Evolutionary conservation across 164 flowering plant species (phyloP), one percentile per base, ranked within the genome.

Genomic region (Aristolochia californica): DNA sequence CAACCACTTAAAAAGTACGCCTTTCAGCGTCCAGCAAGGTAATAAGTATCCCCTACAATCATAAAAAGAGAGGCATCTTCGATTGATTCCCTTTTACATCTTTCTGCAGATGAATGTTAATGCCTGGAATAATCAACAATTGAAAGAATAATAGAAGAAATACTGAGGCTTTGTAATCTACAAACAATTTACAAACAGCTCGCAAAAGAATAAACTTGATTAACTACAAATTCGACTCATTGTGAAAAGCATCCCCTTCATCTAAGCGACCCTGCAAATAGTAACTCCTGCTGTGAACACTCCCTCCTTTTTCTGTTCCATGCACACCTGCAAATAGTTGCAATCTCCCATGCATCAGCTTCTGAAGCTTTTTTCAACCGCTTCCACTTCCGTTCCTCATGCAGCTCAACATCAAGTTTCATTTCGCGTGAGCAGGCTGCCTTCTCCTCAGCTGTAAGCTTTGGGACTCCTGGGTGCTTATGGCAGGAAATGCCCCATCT

Each of bases 231-330:
- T n/a, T n/a, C n/a, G n/a, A n/a, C 34, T 83, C 72, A 85, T 28
- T 96, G 77, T 60, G 63, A 60, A 91, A 91, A 48, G 96, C 98
- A 78, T 86, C 83, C 48, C n/a, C n/a, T n/a, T n/a, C n/a, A n/a
- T n/a, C n/a, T n/a, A n/a, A n/a, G n/a, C n/a, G n/a, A n/a, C n/a
- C 77, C 71, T 88, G 98, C 23, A 48, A 66, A 68, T 80, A 91
- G 74, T 83, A 72, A 16, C 78, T 65, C 20, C 91, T 67, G 28
- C 96, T 88, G 14, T 96, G 84, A 16, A 93, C 96, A 74, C 96
- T 78, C 56, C 97, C 96, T n/a, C 96, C 99, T 43, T 77, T 79
- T 56, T 79, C 97, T 58, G 97, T 80, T 57, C 99, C 97, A 70
- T 81, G 89, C 0, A 84, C 77, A 56, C 84, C 55, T 40, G 11